phyloP scores from a whole-genome alignment of 176 grass and related monocot genomes.

The Aechmea fasciata region DNA sequence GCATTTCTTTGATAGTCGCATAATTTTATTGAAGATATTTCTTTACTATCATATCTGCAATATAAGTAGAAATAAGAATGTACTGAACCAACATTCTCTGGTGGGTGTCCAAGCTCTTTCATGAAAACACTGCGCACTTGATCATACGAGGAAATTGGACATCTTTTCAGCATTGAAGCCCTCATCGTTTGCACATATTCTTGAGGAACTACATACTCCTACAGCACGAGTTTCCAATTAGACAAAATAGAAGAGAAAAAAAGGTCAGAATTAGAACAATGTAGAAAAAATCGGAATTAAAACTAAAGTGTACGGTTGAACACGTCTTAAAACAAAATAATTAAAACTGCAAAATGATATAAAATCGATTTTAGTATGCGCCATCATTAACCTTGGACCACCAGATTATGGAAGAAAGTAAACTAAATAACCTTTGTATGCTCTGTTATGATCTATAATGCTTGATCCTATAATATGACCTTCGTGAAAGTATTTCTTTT shows the following conservation, averaged over 20 bases:
- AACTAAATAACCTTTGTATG: no score
- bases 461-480: no score
- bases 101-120: slow-evolving; percentile 64
- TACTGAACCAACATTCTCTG: slow-evolving; percentile 47
- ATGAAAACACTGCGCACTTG: slow-evolving; percentile 50
- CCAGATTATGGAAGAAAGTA: no score
- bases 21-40: not conserved
- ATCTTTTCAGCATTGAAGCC: slow-evolving; percentile 82
- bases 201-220: slow-evolving; percentile 82
- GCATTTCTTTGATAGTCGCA: not conserved
- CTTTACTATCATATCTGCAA: not conserved
- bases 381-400: no score
- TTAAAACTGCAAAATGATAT: no score
- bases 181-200: slow-evolving; percentile 85
- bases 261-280: not conserved
- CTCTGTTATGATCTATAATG: no score
- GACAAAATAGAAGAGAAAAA: slow-evolving; percentile 4
- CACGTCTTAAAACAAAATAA: no score
- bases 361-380: no score
- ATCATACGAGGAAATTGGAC: slow-evolving; percentile 78
- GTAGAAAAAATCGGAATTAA: not conserved
- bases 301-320: not conserved
- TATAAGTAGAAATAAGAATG: slow-evolving; percentile 13
- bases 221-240: slow-evolving; percentile 10
- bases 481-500: no score